A percentile compares a stretch with the other conserved stretches of the same genome.
Evolutionary conservation across 2,329 filamentous ascomycete genomes (phyloP).

Genomic region (Magnaporthiopsis rhizophila): DNA sequence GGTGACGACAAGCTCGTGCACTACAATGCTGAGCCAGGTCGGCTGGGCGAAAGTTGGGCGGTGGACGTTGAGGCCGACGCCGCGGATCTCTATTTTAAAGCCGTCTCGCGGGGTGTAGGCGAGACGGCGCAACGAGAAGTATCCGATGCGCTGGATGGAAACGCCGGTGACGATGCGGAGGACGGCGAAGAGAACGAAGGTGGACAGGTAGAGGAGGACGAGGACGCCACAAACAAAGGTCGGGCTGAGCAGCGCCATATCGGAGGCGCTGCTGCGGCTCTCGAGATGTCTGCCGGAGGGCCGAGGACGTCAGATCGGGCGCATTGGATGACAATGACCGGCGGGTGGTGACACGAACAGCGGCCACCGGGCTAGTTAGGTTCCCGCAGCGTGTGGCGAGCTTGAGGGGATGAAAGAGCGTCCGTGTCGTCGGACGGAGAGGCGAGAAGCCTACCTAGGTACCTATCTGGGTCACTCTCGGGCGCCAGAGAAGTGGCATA

Average conservation of each 20-base stretch:
- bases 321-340: neutral
- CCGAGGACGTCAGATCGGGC: conserved; percentile 4
- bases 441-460: neutral
- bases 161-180: conserved; percentile 87
- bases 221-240: conserved; percentile 82
- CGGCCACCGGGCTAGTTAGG: too few relatives aligned
- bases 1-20: conserved; percentile 79
- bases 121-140: conserved; percentile 83
- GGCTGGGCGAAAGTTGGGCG: conserved; percentile 94
- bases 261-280: conserved; percentile 12
- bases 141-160: conserved; percentile 92
- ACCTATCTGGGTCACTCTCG: neutral
- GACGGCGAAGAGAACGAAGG: conserved; percentile 89
- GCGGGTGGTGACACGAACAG: neutral
- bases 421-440: neutral
- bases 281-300: neutral
- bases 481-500: conserved; percentile 5
- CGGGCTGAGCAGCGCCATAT: conserved; percentile 60
- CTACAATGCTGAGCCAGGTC: conserved; percentile 86
- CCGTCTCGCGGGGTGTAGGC: conserved; percentile 87
- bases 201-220: conserved; percentile 79
- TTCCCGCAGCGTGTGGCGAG: neutral
- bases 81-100: conserved; percentile 79
- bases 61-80: conserved; percentile 80
- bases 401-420: neutral